Evolutionary conservation across 345 rosid genomes (phyloP), one percentile per base, ranked within the genome.

Genomic region (Geranium rotundifolium): DNA sequence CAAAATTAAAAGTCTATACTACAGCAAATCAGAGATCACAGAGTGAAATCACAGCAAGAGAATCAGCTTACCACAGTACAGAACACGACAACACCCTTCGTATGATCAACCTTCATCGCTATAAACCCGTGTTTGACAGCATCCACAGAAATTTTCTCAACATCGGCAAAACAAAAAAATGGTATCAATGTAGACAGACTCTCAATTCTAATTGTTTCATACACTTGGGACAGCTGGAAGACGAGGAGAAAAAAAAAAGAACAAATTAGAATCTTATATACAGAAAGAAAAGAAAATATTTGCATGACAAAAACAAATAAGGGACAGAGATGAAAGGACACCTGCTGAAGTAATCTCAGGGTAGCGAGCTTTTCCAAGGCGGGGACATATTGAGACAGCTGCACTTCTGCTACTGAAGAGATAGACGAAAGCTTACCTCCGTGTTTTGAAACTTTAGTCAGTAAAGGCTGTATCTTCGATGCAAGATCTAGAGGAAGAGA

Each of bases 361-460:
- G 96, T 84, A 69, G 89, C 79, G 73, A 95, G 90, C 81, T 83
- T 90, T 72, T 95, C 97, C 72, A 95, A 76, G 46, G 90, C 77
- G 62, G 89, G 77, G 80, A 85, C 83, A 73, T 95, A 95, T 12
- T 86, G 84, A 17, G 91, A 81, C 29, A 95, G 81, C 41, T 88
- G 91, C 72, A 86, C 88, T 74, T 95, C 97, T 30, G 97, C 87
- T 57, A 95, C 79, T 65, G 95, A 90, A 58, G 99, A 80, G 64
- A 92, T 89, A 41, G 96, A 90, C 29, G 90, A 77, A 67, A 95
- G 79, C 79, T 90, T 95, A 59, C 97, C 96, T 37, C 99, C 96
- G 50, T 82, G 72, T 77, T 86, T 95, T 7, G 96, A 90, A 18
- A 95, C 71, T 75, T 79, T 95, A 61, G 81, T 59, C 71, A 95